A percentile compares a stretch with the other conserved stretches of the same genome.
Evolutionary conservation across 306 rosid species (phyloP).

Genomic region (Cucumis sativus): DNA sequence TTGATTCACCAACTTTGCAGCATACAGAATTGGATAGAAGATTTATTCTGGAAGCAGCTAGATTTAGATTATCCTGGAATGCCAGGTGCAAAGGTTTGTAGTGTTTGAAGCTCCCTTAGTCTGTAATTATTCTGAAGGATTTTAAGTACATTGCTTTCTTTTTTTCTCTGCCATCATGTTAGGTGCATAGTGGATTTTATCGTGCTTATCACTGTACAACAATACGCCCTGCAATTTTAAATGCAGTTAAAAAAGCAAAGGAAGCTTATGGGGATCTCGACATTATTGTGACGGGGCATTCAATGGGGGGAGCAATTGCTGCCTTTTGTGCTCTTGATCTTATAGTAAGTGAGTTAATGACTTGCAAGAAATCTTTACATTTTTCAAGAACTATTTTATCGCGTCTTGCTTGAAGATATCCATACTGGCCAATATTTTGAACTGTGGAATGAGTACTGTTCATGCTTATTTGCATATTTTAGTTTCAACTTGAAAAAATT

Average conservation of each 20-base stretch:
- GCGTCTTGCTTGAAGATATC: not conserved
- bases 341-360: conserved; percentile 26
- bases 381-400: not conserved
- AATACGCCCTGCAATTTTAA: conserved; percentile 58
- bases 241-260: conserved; percentile 53
- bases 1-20: conserved; percentile 22
- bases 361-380: not conserved
- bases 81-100: conserved; percentile 77
- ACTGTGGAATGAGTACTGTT: not conserved
- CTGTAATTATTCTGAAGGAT: not conserved
- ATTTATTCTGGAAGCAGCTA: conserved; percentile 85
- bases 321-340: conserved; percentile 86
- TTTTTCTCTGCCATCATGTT: conserved; percentile 11
- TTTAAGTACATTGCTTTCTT: conserved; percentile 6
- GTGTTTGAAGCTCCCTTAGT: conserved; percentile 4
- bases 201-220: conserved; percentile 79
- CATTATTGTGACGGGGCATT: conserved; percentile 70
- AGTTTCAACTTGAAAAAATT: not conserved
- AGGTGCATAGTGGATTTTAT: conserved; percentile 95
- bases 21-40: conserved; percentile 91
- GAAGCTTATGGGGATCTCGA: conserved; percentile 45
- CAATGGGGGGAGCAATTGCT: conserved; percentile 99
- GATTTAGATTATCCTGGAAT: conserved; percentile 84
- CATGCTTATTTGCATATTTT: not conserved
- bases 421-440: not conserved